Evolutionary conservation across 768 basidiomycete genomes (phyloP), one percentile per base, ranked within the genome.

Genomic region (Lyophyllum shimeji): DNA sequence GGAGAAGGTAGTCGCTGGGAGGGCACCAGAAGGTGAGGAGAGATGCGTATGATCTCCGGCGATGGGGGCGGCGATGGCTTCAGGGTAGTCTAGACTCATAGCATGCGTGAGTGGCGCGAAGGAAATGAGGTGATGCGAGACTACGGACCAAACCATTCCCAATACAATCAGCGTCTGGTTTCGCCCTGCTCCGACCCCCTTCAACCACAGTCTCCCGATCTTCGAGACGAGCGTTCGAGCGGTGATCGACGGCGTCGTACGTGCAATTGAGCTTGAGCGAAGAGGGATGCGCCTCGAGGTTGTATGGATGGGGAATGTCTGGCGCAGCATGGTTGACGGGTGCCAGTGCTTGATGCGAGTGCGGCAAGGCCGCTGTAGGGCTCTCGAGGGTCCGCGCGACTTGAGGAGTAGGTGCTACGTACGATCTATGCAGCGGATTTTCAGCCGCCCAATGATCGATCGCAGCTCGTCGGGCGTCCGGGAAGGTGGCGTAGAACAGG

Each of bases 401-500:
- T 15, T n/a, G 31, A 15, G 50, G 24, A 1, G 17, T n/a, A 5
- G 24, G 31, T 24, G 46, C 45, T 13, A 5, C 44, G 47, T 40
- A 55, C 15, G 20, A 44, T 12, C 52, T 42, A 8, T 44, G 18
- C 2, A 49, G 53, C 27, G 46, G 40, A 20, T 56, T 31, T 17
- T 57, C 39, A 1, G 24, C 20, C 0, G 52, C 46, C 64, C 62
- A 65, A 20, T 43, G 29, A 24, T 57, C 52, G 40, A 61, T 63
- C 20, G 62, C 62, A 3, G 58, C 49, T 33, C 48, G 46, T 27
- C 53, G 46, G 11, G 64, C 64, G 20, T 50, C 43, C 1, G 59
- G 64, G 21, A 65, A 65, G 17, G 58, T 57, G 31, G 56, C 57
- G 50, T 63, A 65, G 50, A 61, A 63, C 1, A 46, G 33, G 6